These are phyloP conservation scores for Telopea speciosissima DNA, from an alignment of 177 flowering plant genomes.

Conservation along the genomic window DNA sequence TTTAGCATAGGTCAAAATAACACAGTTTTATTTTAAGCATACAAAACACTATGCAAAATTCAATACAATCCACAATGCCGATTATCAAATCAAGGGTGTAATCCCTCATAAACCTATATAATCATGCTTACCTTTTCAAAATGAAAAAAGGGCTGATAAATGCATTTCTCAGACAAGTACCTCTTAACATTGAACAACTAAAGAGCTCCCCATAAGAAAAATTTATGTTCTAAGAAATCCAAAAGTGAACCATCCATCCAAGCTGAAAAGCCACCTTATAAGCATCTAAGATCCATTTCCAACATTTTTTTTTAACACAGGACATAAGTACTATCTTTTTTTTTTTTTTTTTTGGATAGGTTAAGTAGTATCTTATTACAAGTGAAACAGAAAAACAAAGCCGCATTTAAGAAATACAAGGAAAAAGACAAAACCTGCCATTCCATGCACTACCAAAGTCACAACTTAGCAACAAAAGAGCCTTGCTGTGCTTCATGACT, in stretches of 20 bases:
- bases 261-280: not conserved
- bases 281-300: not conserved
- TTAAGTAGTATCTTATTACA: no score
- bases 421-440: conserved; percentile 49
- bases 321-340: not conserved
- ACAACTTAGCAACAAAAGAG: conserved; percentile 68
- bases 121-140: no score
- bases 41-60: no score
- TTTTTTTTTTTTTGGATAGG: no score
- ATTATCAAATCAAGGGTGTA: not conserved
- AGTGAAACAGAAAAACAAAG: not conserved
- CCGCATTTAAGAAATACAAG: not conserved
- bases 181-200: not conserved
- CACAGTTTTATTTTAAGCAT: not conserved
- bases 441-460: conserved; percentile 95
- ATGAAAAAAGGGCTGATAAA: not conserved
- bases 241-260: not conserved
- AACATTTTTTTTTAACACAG: not conserved
- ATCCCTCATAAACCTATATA: no score
- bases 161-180: not conserved
- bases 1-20: not conserved
- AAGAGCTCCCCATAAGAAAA: not conserved
- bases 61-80: not conserved
- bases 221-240: not conserved
- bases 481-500: conserved; percentile 75